These are phyloP conservation scores for Diutina sp. DNA, from an alignment of 1,139 yeast genomes.

Conservation along the genomic window DNA sequence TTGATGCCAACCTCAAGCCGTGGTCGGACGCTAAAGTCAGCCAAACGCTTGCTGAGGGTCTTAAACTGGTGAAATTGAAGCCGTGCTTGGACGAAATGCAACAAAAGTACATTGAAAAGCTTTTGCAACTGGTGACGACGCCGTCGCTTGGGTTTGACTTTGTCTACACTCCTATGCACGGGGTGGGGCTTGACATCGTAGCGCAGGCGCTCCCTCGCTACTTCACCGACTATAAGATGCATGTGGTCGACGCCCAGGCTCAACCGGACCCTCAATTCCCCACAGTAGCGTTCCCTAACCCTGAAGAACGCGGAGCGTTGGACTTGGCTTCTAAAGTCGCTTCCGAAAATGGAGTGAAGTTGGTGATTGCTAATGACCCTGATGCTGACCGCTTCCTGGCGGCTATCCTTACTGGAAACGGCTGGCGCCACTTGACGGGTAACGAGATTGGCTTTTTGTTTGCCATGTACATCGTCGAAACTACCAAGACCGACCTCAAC, in stretches of 20 bases:
- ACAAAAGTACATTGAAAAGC: conserved; percentile 19
- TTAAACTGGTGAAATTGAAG: conserved; percentile 11
- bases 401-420: conserved; percentile 31
- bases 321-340: conserved; percentile 55
- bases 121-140: conserved; percentile 16
- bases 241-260: conserved; percentile 44
- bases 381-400: conserved; percentile 91
- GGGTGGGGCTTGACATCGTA: conserved; percentile 61
- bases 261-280: conserved; percentile 76
- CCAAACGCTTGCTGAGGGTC: conserved; percentile 12
- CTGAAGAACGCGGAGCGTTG: conserved; percentile 89
- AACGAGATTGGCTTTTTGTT: conserved; percentile 82
- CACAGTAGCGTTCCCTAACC: conserved; percentile 85
- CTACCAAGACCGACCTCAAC: conserved; percentile 13
- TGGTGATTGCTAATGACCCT: conserved; percentile 87
- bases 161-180: conserved; percentile 92
- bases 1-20: conserved; percentile 49
- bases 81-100: conserved; percentile 20
- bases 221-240: conserved; percentile 10
- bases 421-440: conserved; percentile 80
- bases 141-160: conserved; percentile 25
- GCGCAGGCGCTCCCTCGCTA: conserved; percentile 16
- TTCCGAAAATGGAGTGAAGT: conserved; percentile 23
- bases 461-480: conserved; percentile 24
- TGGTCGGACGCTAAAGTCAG: conserved; percentile 22